Conservation (phyloP, 148 eudicot genomes). For the Bassia scoparia region DNA sequence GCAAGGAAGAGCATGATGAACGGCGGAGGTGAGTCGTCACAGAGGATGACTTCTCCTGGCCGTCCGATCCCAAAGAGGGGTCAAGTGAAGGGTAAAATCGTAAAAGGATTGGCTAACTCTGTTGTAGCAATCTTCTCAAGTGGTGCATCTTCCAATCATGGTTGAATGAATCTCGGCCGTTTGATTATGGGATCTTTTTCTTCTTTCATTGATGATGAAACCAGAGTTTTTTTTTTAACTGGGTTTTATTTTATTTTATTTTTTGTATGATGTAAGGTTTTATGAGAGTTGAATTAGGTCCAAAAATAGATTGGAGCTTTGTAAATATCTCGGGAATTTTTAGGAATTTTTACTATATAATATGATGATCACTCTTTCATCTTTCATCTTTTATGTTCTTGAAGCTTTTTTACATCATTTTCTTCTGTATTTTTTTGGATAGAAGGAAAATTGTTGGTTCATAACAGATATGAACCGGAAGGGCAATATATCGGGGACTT, state of each 20-base stretch:
- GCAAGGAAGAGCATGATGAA: neutral
- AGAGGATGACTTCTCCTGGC: conserved; percentile 15
- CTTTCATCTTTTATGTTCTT: neutral
- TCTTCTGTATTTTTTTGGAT: too few relatives aligned
- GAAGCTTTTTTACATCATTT: neutral
- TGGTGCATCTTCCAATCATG: neutral
- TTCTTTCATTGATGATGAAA: neutral
- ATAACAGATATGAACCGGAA: too few relatives aligned
- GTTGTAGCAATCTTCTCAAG: conserved; percentile 30
- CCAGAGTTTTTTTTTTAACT: neutral
- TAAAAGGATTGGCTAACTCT: conserved; percentile 29
- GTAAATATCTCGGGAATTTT: neutral
- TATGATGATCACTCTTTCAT: neutral
- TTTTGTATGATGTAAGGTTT: neutral
- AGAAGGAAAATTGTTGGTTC: too few relatives aligned
- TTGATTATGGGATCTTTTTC: neutral
- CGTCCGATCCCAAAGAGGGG: conserved; percentile 39
- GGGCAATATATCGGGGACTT: too few relatives aligned
- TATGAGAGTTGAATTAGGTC: neutral
- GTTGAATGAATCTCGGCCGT: neutral
- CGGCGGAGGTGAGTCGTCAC: neutral
- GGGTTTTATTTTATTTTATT: neutral
- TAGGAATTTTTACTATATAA: neutral
- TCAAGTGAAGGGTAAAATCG: conserved; percentile 35
- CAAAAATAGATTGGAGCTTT: neutral